Conservation (phyloP, 306 rosid species). For the Cucurbita maxima region DNA sequence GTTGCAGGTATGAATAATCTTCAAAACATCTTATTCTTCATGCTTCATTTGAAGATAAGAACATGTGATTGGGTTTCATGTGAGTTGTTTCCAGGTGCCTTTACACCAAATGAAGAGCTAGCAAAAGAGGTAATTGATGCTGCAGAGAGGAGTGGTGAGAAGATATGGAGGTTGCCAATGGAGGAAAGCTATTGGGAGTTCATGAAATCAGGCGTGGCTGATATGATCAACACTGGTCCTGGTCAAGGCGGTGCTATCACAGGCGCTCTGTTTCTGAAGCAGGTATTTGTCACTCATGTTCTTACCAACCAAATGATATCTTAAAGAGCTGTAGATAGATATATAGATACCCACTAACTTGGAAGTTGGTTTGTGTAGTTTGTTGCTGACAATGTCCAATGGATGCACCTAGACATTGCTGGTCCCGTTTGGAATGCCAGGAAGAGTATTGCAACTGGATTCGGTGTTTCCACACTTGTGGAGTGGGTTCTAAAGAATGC, state of each 20-base stretch:
- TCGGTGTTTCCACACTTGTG: slow-evolving; percentile 68
- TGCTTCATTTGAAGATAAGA: neutral
- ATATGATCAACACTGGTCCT: slow-evolving; percentile 83
- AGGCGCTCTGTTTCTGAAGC: slow-evolving; percentile 91
- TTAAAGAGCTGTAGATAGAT: neutral
- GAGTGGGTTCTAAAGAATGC: slow-evolving; percentile 87
- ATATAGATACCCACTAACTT: neutral
- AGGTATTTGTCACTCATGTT: slow-evolving; percentile 21
- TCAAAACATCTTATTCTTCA: neutral
- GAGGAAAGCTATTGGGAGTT: slow-evolving; percentile 97
- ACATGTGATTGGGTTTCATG: neutral
- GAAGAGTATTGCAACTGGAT: slow-evolving; percentile 67
- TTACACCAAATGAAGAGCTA: slow-evolving; percentile 86
- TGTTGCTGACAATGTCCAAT: slow-evolving; percentile 86
- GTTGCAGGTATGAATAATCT: slow-evolving; percentile 47
- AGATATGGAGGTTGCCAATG: slow-evolving; percentile 87
- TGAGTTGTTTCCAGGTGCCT: slow-evolving; percentile 41
- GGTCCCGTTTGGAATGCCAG: slow-evolving; percentile 81
- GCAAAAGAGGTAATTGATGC: slow-evolving; percentile 76
- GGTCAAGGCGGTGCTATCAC: slow-evolving; percentile 73
- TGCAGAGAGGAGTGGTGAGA: slow-evolving; percentile 74
- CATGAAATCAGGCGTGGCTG: slow-evolving; percentile 89
- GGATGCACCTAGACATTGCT: slow-evolving; percentile 95
- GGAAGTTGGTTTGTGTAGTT: slow-evolving; percentile 35
- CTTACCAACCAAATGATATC: neutral